These are phyloP conservation scores for Lipomyces anomalus DNA, from an alignment of 805 yeast genomes.

Conservation along the genomic window DNA sequence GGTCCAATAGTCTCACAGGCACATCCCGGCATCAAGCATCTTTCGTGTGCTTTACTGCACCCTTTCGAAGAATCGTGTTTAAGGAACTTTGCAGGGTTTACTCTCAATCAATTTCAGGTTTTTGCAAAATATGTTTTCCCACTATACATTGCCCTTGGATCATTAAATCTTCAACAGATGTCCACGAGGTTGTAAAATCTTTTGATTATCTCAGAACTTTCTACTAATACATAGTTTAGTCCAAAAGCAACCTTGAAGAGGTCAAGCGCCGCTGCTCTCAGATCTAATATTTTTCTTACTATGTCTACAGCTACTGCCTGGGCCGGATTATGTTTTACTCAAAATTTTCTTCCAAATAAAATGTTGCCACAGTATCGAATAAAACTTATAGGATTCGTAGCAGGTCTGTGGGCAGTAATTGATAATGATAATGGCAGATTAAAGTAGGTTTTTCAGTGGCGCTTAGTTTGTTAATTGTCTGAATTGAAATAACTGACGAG, in stretches of 20 bases:
- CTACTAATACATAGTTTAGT: not conserved
- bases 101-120: conserved; percentile 3
- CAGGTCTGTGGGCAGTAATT: conserved; percentile 39
- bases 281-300: conserved; percentile 33
- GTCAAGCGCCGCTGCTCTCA: conserved; percentile 9
- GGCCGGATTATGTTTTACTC: conserved; percentile 37
- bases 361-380: conserved; percentile 32
- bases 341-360: conserved; percentile 31
- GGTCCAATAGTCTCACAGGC: conserved; percentile 22
- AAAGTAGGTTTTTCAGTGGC: conserved; percentile 27
- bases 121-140: conserved; percentile 13
- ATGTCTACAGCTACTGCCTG: conserved; percentile 36
- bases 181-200: not conserved
- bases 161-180: not conserved
- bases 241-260: not conserved
- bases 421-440: conserved; percentile 33
- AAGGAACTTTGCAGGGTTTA: conserved; percentile 6
- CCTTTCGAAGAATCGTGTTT: conserved; percentile 22
- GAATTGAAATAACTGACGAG: not conserved
- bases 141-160: conserved; percentile 5
- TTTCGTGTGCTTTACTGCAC: conserved; percentile 21
- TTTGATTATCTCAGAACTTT: not conserved
- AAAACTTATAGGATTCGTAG: conserved; percentile 37
- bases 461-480: not conserved
- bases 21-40: conserved; percentile 20